Evolutionary conservation across 129 eudicot genomes (phyloP).

Genomic region (Daucus carota): DH1_v3.0 NC_030382.2:34121001-34121500

Average conservation of each 20-base stretch:
- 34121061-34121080: constrained; percentile 52
- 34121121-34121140: constrained; percentile 21
- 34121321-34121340: constrained; percentile 84
- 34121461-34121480: neutral
- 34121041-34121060: constrained; percentile 55
- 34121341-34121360: constrained; percentile 91
- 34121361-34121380: constrained; percentile 79
- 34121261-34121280: neutral
- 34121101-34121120: constrained; percentile 20
- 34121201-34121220: neutral
- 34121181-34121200: constrained; percentile 45
- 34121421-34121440: constrained; percentile 85
- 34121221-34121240: neutral
- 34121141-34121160: constrained; percentile 40
- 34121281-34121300: neutral
- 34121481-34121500: neutral
- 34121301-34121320: constrained; percentile 38
- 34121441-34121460: neutral
- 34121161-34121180: constrained; percentile 95
- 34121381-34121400: constrained; percentile 72
- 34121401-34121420: constrained; percentile 78
- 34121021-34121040: constrained; percentile 34
- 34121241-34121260: neutral
- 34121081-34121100: constrained; percentile 29
- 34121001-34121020: neutral